Evolutionary conservation across 2,329 filamentous ascomycete species (phyloP), one percentile per base, ranked within the genome.

Genomic region (Aspergillus sp.): DNA sequence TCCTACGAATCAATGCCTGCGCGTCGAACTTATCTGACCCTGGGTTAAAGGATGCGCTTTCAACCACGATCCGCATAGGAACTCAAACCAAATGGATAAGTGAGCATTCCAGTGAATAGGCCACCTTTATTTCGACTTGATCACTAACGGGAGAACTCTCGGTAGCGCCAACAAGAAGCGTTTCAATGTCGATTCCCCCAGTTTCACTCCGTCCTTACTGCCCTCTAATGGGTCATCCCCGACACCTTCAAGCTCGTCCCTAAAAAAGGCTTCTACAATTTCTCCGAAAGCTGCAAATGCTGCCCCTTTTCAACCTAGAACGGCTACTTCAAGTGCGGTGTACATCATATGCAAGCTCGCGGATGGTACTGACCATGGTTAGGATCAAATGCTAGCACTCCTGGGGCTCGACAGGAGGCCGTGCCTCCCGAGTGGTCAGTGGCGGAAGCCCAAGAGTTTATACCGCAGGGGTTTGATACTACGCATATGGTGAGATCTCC

Each of bases 131-230:
- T 40, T 46, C 14, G 57, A 40, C 51, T 31, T 24, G 41, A 39
- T 55, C 35, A 62, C 66, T 72, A 33, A 71, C 67, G 46, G 47
- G 24, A 12, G 33, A 43, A 55, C 11, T 44, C 31, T 44, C 39
- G 31, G 52, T 55, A 56, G 54, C 55, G 66, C 63, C 57, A 67
- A 65, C 63, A 76, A 91, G 75, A 95, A 92, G 75, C 82, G 89
- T 27, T 82, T 99, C 65, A 99, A 96, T 74, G 95, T 96, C 70
- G 95, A 98, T 69, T 98, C 95, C 8, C 93, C 95, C 12, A 91
- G 93, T 48, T 99, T 99, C 73, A 97, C 91, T 0, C 93, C 93
- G 39, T 78, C 84, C 14, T 53, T 73, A 27, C 58, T 75, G 15
- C 69, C 74, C 35, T 67, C 70, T 33, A 77, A 77, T 53, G 75